Evolutionary conservation across 2,329 filamentous ascomycete species (phyloP), one percentile per base, ranked within the genome.

Genomic region (Colletotrichum falcatum): DNA sequence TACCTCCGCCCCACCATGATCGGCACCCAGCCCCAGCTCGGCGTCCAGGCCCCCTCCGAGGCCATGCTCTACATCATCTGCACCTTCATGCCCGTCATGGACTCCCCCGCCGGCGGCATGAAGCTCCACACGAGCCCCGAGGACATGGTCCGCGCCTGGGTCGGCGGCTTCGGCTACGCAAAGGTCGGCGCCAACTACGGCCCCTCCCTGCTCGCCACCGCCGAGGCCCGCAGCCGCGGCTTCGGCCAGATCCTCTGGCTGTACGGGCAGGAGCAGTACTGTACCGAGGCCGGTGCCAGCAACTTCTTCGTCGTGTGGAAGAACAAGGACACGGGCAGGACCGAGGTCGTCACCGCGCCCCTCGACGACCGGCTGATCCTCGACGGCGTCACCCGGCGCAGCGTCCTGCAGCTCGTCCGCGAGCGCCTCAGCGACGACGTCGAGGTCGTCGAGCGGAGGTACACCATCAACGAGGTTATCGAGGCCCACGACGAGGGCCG

Each of bases 151-250:
- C 91, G 95, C 74, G 94, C 95, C 16, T 98, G 95, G 95, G 94
- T 94, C 26, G 95, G 95, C 72, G 95, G 95, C 12, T 97, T 97
- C 79, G 95, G 95, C 0, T 95, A 92, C 78, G 94, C 94, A 71
- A 98, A 98, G 83, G 89, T 98, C 42, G 95, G 95, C 65, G 95
- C 95, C 72, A 98, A 97, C 85, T 98, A 97, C 80, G 95, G 95
- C 0, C 95, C 95, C 23, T 91, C 89, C 26, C 86, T 98, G 64
- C 86, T 94, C 64, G 93, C 94, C 4, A 94, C 94, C 59, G 87
- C 87, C 23, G 92, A 95, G 80, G 95, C 95, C 3, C 84, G 90
- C 66, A 84, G 83, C 14, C 83, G 88, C 49, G 95, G 95, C 0
- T 98, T 90, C 81, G 89, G 95, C 78, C 95, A 98, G 86, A 92